phyloP scores from a whole-genome alignment of 1,284 basidiomycete genomes.

The Phylloporus sp. region DNA sequence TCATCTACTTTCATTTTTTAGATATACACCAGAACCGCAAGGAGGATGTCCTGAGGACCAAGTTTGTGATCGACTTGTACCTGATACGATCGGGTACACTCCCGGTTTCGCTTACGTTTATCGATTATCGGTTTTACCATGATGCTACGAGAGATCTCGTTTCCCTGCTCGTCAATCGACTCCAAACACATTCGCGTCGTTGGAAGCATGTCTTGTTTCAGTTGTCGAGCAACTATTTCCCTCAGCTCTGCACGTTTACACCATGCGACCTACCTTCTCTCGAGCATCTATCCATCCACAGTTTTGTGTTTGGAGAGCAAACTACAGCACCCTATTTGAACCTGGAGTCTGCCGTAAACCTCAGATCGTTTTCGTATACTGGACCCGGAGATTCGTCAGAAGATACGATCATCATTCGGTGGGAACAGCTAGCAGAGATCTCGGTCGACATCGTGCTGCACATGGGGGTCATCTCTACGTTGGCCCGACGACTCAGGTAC shows the following conservation, averaged over 20 bases:
- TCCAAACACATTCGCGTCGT: constrained; percentile 21
- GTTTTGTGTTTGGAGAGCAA: neutral
- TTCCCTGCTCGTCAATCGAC: constrained; percentile 16
- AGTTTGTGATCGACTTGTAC: constrained; percentile 12
- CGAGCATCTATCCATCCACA: constrained; percentile 20
- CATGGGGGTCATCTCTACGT: constrained; percentile 7
- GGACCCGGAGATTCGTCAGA: constrained; percentile 3
- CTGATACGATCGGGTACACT: constrained; percentile 25
- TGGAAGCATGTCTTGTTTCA: constrained; percentile 28
- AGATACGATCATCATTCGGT: constrained; percentile 15
- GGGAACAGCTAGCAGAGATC: constrained; percentile 20
- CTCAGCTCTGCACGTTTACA: constrained; percentile 21
- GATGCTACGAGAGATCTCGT: constrained; percentile 14
- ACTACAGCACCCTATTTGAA: constrained; percentile 1
- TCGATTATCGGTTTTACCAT: constrained; percentile 22
- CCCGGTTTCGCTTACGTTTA: constrained; percentile 28
- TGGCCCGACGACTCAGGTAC: constrained; percentile 9
- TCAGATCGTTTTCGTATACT: constrained; percentile 29
- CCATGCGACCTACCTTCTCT: constrained; percentile 26
- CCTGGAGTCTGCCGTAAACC: constrained; percentile 19
- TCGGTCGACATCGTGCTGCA: constrained; percentile 23
- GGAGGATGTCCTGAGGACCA: constrained; percentile 16
- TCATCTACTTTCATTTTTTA: constrained; percentile 23
- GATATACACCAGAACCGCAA: neutral
- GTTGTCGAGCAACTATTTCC: constrained; percentile 20